Percentiles rank a stretch among this genome's conserved stretches.
Evolutionary conservation across 495 filamentous ascomycete species (phyloP).

Genomic region (Penicillium tannophilum): DNA sequence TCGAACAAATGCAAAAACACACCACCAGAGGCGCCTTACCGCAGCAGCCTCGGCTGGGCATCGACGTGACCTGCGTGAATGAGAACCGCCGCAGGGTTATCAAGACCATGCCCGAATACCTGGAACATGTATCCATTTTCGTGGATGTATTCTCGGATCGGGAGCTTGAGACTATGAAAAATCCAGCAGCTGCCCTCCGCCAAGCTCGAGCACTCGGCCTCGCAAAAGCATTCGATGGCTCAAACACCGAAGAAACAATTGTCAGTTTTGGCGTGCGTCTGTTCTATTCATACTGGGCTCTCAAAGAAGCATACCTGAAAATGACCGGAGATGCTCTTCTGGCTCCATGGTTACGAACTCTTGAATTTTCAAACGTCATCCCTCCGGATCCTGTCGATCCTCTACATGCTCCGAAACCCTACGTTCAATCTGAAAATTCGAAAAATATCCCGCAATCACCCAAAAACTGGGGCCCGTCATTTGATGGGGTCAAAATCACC

Average conservation of each 20-base stretch:
- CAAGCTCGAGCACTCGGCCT: constrained; percentile 29
- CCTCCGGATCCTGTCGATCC: constrained; percentile 47
- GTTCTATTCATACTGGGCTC: constrained; percentile 88
- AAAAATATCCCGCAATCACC: constrained; percentile 23
- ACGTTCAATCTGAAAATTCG: background rate
- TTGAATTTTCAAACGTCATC: constrained; percentile 68
- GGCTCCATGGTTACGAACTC: constrained; percentile 71
- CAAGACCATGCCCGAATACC: constrained; percentile 56
- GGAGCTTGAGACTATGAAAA: constrained; percentile 62
- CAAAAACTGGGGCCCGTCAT: constrained; percentile 51
- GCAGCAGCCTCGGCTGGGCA: constrained; percentile 51
- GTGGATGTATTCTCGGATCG: constrained; percentile 68
- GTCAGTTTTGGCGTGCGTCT: constrained; percentile 65
- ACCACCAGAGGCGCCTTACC: constrained; percentile 2
- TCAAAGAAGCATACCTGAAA: constrained; percentile 93
- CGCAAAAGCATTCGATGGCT: constrained; percentile 20
- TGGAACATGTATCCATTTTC: constrained; percentile 74
- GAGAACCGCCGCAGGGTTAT: constrained; percentile 58
- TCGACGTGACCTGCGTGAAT: constrained; percentile 74
- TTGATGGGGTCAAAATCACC: constrained; percentile 54
- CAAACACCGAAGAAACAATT: constrained; percentile 33
- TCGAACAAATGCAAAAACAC: constrained; percentile 7
- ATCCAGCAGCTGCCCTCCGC: constrained; percentile 31
- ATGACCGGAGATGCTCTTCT: constrained; percentile 87
- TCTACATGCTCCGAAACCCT: constrained; percentile 12